Evolutionary conservation across 2,329 filamentous ascomycete genomes (phyloP).

Genomic region (Daldinia sp.): DNA sequence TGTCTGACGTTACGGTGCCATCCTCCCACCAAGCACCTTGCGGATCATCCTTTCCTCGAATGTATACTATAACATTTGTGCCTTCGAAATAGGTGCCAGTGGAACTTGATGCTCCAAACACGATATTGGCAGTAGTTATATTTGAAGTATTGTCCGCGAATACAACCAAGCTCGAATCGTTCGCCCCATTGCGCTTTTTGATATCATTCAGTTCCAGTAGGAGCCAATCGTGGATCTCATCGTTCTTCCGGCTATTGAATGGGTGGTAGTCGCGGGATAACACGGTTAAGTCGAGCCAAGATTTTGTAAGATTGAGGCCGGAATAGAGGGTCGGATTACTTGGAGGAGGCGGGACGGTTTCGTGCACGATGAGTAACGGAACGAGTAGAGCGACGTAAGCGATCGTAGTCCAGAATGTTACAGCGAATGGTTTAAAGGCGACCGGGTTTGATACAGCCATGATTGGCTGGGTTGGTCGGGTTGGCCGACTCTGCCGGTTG

Average conservation of each 20-base stretch:
- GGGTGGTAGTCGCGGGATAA: slow-evolving; percentile 85
- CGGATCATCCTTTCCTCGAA: slow-evolving; percentile 82
- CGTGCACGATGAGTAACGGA: slow-evolving; percentile 78
- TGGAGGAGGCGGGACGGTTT: slow-evolving; percentile 77
- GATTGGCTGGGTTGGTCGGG: slow-evolving; percentile 27
- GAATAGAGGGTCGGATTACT: slow-evolving; percentile 62
- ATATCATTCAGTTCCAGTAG: slow-evolving; percentile 78
- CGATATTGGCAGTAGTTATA: slow-evolving; percentile 69
- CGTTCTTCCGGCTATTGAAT: slow-evolving; percentile 88
- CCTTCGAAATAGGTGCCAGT: slow-evolving; percentile 86
- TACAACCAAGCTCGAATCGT: slow-evolving; percentile 67
- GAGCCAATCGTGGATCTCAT: slow-evolving; percentile 81
- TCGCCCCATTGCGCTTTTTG: slow-evolving; percentile 69
- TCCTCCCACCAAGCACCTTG: slow-evolving; percentile 79
- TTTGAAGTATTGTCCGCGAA: slow-evolving; percentile 87
- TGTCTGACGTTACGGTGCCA: slow-evolving; percentile 55
- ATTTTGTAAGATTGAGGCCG: slow-evolving; percentile 84
- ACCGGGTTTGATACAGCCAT: slow-evolving; percentile 65
- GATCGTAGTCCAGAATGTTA: slow-evolving; percentile 81
- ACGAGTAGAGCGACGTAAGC: slow-evolving; percentile 84
- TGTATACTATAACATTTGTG: slow-evolving; percentile 91
- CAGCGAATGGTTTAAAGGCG: slow-evolving; percentile 82
- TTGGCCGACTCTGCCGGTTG: slow-evolving; percentile 18
- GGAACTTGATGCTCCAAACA: slow-evolving; percentile 49
- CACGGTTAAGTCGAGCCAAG: slow-evolving; percentile 84